phyloP scores from a whole-genome alignment of 2,329 filamentous ascomycete species.

The Alternaria postmessia region DNA sequence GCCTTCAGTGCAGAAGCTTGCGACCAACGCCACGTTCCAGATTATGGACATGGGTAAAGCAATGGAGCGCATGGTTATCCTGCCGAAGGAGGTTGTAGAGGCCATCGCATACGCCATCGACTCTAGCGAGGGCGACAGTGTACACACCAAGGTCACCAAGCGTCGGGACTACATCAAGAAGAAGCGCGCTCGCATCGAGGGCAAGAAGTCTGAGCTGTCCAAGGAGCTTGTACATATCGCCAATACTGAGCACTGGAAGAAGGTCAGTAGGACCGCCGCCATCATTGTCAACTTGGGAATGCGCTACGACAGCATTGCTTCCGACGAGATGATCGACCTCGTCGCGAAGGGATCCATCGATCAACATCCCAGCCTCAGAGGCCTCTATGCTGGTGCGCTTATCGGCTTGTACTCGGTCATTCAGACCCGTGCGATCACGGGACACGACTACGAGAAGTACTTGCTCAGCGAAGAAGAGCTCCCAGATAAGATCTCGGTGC shows the following conservation, averaged over 20 bases:
- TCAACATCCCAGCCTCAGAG: constrained; percentile 84
- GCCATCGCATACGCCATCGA: constrained; percentile 61
- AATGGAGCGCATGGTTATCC: constrained; percentile 83
- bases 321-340: constrained; percentile 81
- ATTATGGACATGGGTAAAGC: constrained; percentile 92
- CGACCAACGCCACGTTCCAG: constrained; percentile 80
- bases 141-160: constrained; percentile 66
- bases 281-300: constrained; percentile 91
- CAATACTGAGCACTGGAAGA: constrained; percentile 91
- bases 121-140: constrained; percentile 61
- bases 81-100: constrained; percentile 75
- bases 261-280: constrained; percentile 85
- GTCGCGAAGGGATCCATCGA: constrained; percentile 86
- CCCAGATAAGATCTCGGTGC: constrained; percentile 76
- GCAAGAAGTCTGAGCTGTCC: constrained; percentile 81
- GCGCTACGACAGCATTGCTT: constrained; percentile 88
- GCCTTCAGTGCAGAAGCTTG: constrained; percentile 90
- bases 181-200: constrained; percentile 79
- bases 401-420: constrained; percentile 80
- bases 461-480: constrained; percentile 81
- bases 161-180: constrained; percentile 78
- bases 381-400: constrained; percentile 82
- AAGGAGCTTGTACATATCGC: constrained; percentile 81
- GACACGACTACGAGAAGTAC: constrained; percentile 87
- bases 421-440: constrained; percentile 84